Conservation (phyloP, 2,329 filamentous ascomycete species). For the Calonectria hongkongensis region DNA sequence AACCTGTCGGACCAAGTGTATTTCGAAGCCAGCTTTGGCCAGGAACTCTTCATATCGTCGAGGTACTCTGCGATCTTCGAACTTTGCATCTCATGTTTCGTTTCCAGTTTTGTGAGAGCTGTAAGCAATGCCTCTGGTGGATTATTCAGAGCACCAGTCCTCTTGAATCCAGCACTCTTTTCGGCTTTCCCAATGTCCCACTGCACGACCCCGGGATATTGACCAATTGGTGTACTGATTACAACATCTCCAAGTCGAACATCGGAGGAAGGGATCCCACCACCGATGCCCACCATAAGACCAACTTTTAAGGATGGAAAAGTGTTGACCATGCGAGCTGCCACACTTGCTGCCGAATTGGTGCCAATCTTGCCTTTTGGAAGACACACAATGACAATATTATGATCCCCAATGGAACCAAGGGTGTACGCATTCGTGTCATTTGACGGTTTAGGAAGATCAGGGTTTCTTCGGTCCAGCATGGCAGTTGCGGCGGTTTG, state of each 20-base stretch:
- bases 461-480: constrained; percentile 51
- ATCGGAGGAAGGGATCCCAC: constrained; percentile 44
- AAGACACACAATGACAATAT: constrained; percentile 58
- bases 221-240: constrained; percentile 44
- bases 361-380: constrained; percentile 54
- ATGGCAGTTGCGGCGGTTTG: constrained; percentile 52
- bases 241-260: constrained; percentile 52
- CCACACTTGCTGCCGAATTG: constrained; percentile 56
- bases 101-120: constrained; percentile 35
- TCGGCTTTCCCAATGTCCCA: constrained; percentile 48
- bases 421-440: constrained; percentile 53
- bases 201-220: constrained; percentile 45
- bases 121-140: constrained; percentile 43
- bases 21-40: neutral
- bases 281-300: constrained; percentile 52
- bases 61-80: neutral
- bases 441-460: constrained; percentile 32
- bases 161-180: constrained; percentile 40
- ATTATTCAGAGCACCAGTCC: constrained; percentile 38
- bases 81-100: neutral
- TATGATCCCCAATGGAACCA: constrained; percentile 56
- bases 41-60: neutral
- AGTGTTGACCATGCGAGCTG: constrained; percentile 56
- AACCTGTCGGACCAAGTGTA: neutral
- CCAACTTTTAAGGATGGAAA: constrained; percentile 56